Evolutionary conservation across 805 yeast species (phyloP).

Genomic region (Yarrowia hollandica): DNA sequence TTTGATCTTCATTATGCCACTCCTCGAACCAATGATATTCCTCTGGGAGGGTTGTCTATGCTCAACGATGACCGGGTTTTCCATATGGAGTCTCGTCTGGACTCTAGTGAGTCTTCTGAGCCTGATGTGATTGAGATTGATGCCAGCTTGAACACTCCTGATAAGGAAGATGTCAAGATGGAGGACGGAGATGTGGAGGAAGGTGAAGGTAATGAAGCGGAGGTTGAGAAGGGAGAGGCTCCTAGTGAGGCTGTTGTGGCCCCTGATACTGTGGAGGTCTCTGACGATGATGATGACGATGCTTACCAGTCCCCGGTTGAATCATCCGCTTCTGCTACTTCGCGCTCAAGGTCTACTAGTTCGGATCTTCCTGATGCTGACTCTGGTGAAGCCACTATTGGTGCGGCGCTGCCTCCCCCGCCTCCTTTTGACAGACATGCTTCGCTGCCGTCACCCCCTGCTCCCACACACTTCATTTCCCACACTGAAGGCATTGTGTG

Average conservation of each 20-base stretch:
- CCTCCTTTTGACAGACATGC: constrained; percentile 21
- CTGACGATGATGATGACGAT: constrained; percentile 13
- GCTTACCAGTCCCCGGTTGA: neutral
- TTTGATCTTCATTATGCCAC: constrained; percentile 1
- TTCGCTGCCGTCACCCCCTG: constrained; percentile 19
- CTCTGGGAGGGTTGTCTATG: constrained; percentile 8
- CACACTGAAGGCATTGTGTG: constrained; percentile 16
- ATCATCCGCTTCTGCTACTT: neutral
- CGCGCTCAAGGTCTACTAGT: neutral
- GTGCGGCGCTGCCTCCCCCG: neutral
- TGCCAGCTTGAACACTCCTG: neutral
- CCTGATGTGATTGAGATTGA: constrained; percentile 17
- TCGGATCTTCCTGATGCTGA: neutral
- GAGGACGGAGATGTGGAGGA: constrained; percentile 1
- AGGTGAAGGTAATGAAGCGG: no score
- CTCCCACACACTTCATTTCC: constrained; percentile 4
- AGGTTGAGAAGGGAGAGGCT: neutral
- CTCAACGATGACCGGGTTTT: constrained; percentile 2
- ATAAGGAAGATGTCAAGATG: constrained; percentile 21
- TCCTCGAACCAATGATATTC: constrained; percentile 12
- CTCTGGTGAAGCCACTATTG: neutral
- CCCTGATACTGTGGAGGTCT: neutral
- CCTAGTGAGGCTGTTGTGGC: neutral
- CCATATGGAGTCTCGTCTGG: constrained; percentile 17
- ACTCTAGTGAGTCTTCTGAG: constrained; percentile 4